Conservation (phyloP, 148 eudicot species). For the Amaranthus hypochondriacus region DNA sequence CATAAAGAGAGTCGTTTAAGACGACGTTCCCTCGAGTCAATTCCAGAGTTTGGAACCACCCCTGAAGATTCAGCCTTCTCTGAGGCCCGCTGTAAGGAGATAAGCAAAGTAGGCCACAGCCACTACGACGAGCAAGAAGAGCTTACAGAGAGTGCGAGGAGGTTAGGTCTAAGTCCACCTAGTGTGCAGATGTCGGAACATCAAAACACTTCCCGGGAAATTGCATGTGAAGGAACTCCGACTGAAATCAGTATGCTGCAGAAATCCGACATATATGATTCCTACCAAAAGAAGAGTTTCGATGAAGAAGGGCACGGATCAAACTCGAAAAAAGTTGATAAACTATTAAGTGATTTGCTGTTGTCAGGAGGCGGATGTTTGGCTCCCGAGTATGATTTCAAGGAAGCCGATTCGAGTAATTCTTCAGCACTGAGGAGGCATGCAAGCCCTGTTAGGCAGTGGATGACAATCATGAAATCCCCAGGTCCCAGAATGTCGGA, state of each 20-base stretch:
- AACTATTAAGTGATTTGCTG: slow-evolving; percentile 50
- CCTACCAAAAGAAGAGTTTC: slow-evolving; percentile 24
- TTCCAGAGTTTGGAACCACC: slow-evolving; percentile 58
- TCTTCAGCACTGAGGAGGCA: slow-evolving; percentile 33
- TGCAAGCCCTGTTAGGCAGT: slow-evolving; percentile 64
- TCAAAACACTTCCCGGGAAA: slow-evolving; percentile 24
- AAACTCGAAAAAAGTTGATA: slow-evolving; percentile 41
- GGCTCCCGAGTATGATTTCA: slow-evolving; percentile 28
- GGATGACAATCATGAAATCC: slow-evolving; percentile 51
- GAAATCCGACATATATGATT: slow-evolving; percentile 45
- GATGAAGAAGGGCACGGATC: slow-evolving; percentile 28
- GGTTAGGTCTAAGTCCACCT: slow-evolving; percentile 33
- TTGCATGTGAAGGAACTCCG: slow-evolving; percentile 23
- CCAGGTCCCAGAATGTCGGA: slow-evolving; percentile 40
- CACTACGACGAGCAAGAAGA: slow-evolving; percentile 30
- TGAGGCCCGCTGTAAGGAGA: slow-evolving; percentile 52
- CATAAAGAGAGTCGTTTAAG: slow-evolving; percentile 29
- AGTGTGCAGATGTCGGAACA: slow-evolving; percentile 40
- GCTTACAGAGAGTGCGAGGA: slow-evolving; percentile 27
- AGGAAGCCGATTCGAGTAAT: slow-evolving; percentile 25
- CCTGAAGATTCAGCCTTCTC: slow-evolving; percentile 61
- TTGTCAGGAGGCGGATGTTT: slow-evolving; percentile 40
- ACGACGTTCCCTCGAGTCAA: slow-evolving; percentile 65
- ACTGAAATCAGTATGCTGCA: slow-evolving; percentile 37
- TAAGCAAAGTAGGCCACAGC: slow-evolving; percentile 31